These are phyloP conservation scores for Microdochium bolleyi DNA, from an alignment of 2,329 filamentous ascomycete genomes.

Conservation along the genomic window DNA sequence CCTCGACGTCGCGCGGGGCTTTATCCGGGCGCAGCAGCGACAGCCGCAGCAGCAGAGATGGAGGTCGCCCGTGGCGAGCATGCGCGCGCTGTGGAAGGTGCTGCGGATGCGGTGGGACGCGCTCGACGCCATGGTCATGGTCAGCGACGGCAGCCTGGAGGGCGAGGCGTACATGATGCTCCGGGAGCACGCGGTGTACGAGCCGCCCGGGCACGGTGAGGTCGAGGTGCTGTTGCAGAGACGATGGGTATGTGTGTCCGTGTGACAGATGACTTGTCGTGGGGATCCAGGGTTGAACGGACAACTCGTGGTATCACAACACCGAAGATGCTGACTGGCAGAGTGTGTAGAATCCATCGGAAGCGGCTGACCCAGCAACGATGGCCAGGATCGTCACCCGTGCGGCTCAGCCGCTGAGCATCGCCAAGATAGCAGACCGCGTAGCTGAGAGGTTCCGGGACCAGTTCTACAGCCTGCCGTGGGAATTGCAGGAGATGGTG, in stretches of 20 bases:
- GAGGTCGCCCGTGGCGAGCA: neutral
- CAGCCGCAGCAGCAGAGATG: neutral
- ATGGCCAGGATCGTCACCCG: too few species aligned
- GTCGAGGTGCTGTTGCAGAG: neutral
- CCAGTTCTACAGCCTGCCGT: neutral
- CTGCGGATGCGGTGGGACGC: neutral
- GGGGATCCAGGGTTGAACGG: too few species aligned
- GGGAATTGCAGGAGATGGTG: neutral
- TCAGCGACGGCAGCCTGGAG: neutral
- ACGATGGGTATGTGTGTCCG: too few species aligned
- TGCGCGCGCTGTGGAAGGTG: neutral
- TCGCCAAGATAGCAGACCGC: neutral
- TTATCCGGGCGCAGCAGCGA: neutral
- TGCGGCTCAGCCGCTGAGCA: neutral
- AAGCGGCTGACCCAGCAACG: too few species aligned
- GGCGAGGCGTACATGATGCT: neutral
- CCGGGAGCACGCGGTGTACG: neutral
- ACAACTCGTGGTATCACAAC: too few species aligned
- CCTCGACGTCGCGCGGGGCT: neutral
- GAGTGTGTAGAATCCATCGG: too few species aligned
- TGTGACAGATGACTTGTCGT: too few species aligned
- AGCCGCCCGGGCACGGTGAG: neutral
- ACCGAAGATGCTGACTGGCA: too few species aligned
- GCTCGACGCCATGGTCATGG: neutral
- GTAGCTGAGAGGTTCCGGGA: neutral